These are phyloP conservation scores for Amauroascus verrucosus DNA, from an alignment of 2,329 filamentous ascomycete genomes.

Conservation along the genomic window DNA sequence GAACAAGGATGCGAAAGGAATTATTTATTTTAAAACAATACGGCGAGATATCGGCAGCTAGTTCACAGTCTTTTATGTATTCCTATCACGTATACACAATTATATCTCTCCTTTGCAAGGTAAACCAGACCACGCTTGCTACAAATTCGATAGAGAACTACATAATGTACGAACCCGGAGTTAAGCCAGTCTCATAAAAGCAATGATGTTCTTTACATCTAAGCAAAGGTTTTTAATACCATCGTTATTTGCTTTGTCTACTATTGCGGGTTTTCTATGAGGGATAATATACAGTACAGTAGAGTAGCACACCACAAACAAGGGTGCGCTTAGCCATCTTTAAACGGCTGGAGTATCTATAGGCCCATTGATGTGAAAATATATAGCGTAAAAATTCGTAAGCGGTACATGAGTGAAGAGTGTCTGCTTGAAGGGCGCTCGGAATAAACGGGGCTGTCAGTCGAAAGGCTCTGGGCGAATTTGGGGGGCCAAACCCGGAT, in stretches of 20 bases:
- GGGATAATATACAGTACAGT: not conserved
- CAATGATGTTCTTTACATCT: too few species aligned
- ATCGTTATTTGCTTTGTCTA: not conserved
- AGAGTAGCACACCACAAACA: not conserved
- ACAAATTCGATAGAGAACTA: too few species aligned
- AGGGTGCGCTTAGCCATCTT: not conserved
- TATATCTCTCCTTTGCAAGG: too few species aligned
- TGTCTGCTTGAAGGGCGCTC: not conserved
- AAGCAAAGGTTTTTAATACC: too few species aligned
- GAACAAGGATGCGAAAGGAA: too few species aligned
- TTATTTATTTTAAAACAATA: too few species aligned
- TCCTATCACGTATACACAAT: too few species aligned
- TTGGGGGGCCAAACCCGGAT: not conserved
- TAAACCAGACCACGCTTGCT: too few species aligned
- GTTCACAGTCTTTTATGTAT: too few species aligned
- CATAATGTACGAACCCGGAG: too few species aligned
- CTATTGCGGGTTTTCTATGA: not conserved
- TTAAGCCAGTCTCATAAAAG: too few species aligned
- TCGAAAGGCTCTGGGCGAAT: not conserved
- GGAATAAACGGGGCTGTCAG: not conserved
- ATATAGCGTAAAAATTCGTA: not conserved
- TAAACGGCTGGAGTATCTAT: not conserved
- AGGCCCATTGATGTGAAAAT: not conserved
- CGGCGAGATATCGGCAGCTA: too few species aligned
- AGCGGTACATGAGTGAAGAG: not conserved